Percentiles rank a stretch among this genome's conserved stretches.
phyloP scores from a whole-genome alignment of 768 basidiomycete species.

The Phanerodontia chrysosporium region DNA sequence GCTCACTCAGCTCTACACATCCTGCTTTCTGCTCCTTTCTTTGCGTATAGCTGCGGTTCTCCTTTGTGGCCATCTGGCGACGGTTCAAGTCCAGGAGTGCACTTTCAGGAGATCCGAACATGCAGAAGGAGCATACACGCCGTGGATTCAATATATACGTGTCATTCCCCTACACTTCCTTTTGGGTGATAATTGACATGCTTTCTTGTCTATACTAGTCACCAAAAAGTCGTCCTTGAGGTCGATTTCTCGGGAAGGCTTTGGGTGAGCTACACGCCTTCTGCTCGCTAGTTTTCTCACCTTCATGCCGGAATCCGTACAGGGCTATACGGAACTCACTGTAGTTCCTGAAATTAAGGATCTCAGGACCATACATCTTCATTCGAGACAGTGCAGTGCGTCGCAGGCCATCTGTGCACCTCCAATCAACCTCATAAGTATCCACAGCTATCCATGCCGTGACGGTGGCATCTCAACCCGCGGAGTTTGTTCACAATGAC shows the following conservation, averaged over 20 bases:
- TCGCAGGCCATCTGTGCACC: slow-evolving; percentile 12
- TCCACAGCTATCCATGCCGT: slow-evolving; percentile 66
- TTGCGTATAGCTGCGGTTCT: slow-evolving; percentile 6
- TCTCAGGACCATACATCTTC: slow-evolving; percentile 80
- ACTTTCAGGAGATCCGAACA: slow-evolving; percentile 26
- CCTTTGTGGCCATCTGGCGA: background rate
- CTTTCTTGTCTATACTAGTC: slow-evolving; percentile 69
- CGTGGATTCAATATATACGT: slow-evolving; percentile 92
- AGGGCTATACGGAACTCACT: slow-evolving; percentile 95
- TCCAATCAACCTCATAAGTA: no score
- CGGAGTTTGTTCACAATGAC: slow-evolving; percentile 79
- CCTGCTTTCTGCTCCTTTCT: background rate
- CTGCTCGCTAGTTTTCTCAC: slow-evolving; percentile 4
- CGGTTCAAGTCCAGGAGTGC: slow-evolving; percentile 8
- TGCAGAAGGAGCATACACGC: slow-evolving; percentile 74
- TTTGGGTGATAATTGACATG: slow-evolving; percentile 35
- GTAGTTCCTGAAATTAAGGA: slow-evolving; percentile 76
- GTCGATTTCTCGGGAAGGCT: slow-evolving; percentile 87
- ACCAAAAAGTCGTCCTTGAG: slow-evolving; percentile 94
- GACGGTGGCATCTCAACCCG: slow-evolving; percentile 63
- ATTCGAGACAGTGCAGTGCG: slow-evolving; percentile 86
- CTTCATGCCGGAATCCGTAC: slow-evolving; percentile 15
- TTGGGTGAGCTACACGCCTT: slow-evolving; percentile 54
- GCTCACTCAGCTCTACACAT: background rate
- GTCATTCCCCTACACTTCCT: slow-evolving; percentile 24